These are phyloP conservation scores for Phytopythium cucurbitacearum DNA, from an alignment of 352 stramenopile genomes.

Conservation along the genomic window DNA sequence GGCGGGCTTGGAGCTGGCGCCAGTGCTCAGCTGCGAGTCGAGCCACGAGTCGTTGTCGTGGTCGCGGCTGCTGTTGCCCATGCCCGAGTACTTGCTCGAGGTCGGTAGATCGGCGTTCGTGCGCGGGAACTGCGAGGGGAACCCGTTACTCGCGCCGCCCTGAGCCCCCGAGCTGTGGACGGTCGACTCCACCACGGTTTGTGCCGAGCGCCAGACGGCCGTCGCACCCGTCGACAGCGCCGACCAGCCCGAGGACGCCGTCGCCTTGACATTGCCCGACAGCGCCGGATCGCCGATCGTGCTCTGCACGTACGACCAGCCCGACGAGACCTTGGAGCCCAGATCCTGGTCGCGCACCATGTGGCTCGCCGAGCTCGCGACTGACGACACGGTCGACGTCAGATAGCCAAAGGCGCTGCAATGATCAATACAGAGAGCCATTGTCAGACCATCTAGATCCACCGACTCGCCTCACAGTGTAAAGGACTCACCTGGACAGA, in stretches of 20 bases:
- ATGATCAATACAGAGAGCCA: conserved; percentile 1
- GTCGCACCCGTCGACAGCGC: conserved; percentile 60
- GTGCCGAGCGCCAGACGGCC: conserved; percentile 57
- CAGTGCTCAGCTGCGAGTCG: conserved; percentile 41
- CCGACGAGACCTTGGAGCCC: conserved; percentile 68
- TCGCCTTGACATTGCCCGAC: conserved; percentile 76
- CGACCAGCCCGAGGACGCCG: conserved; percentile 69
- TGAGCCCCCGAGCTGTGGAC: conserved; percentile 6
- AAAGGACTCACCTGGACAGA: conserved; percentile 26
- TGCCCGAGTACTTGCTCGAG: conserved; percentile 62
- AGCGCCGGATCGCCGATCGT: conserved; percentile 69
- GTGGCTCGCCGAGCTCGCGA: conserved; percentile 54
- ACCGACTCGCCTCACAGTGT: not conserved
- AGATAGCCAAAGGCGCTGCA: conserved; percentile 67
- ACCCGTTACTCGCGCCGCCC: conserved; percentile 11
- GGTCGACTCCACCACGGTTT: conserved; percentile 51
- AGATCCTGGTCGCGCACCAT: conserved; percentile 77
- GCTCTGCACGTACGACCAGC: conserved; percentile 75
- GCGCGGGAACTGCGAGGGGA: conserved; percentile 38
- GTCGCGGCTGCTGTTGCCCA: conserved; percentile 40
- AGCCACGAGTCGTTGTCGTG: conserved; percentile 74
- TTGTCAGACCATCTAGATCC: not conserved
- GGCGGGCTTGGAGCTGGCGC: conserved; percentile 3
- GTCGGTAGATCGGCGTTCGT: conserved; percentile 52
- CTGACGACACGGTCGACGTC: conserved; percentile 63